Evolutionary conservation across 2,329 filamentous ascomycete genomes (phyloP).

Genomic region (Talaromyces sp.): DNA sequence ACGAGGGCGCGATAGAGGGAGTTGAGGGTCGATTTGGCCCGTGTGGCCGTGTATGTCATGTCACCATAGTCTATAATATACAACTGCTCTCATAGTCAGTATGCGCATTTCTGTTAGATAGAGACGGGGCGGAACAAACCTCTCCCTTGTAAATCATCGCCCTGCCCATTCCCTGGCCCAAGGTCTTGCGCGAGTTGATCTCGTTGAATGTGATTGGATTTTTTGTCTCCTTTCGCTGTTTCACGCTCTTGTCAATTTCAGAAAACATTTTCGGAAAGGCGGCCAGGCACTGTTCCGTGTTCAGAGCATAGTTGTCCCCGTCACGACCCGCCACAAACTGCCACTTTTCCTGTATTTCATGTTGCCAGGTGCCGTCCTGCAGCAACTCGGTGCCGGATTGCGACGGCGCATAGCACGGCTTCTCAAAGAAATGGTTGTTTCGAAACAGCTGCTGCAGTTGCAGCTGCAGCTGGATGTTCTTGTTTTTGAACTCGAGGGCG

Average conservation of each 20-base stretch:
- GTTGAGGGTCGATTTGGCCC: constrained; percentile 40
- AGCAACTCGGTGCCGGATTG: constrained; percentile 3
- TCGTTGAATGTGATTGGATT: constrained; percentile 28
- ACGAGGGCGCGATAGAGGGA: constrained; percentile 45
- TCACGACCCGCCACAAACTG: constrained; percentile 28
- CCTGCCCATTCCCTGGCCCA: constrained; percentile 33
- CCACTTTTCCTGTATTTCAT: constrained; percentile 18
- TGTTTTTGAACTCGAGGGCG: constrained; percentile 5
- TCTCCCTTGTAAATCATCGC: constrained; percentile 31
- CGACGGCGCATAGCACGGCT: constrained; percentile 5
- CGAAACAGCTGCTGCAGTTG: constrained; percentile 10
- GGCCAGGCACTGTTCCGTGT: constrained; percentile 28
- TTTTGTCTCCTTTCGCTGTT: constrained; percentile 15
- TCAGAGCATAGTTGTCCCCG: constrained; percentile 32
- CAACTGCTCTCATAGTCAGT: constrained; percentile 19
- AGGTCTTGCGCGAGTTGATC: constrained; percentile 22
- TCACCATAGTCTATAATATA: constrained; percentile 31
- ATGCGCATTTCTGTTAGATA: neutral
- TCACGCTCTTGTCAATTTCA: constrained; percentile 30
- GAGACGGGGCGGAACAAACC: constrained; percentile 16
- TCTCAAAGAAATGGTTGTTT: constrained; percentile 9
- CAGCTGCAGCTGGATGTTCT: constrained; percentile 8
- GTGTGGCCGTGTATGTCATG: constrained; percentile 29
- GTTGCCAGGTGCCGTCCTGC: neutral
- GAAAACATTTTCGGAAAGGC: constrained; percentile 37